Base-by-base conservation (phyloP, 1,139 yeast species). In the Tardiomyces digboiensis region DNA sequence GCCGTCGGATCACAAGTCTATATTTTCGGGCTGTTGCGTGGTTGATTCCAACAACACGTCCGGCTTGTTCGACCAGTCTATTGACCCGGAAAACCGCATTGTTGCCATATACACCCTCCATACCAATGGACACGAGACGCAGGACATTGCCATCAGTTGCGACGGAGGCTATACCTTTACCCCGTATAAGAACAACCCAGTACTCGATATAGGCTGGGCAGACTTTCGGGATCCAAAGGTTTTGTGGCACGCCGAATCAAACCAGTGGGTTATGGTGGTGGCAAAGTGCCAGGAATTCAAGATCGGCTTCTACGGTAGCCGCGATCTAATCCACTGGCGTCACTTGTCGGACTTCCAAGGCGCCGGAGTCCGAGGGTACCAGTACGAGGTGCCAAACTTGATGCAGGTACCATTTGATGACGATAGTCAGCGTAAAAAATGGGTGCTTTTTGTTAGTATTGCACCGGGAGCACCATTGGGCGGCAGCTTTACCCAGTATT, bases 151-250 rank as follows among this genome's bases (percentile, higher is more conserved):
- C 10, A 64, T 56, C 51, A 64, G 68, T 5, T 42, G 48, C 3
- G 70, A 67, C 43, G 67, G 65, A n/a, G 72, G 71, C 3, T 53
- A 54, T 44, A 54, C 62, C 12, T 67, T 63, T 50, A 49, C 51
- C 8, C 54, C 58, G 38, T 65, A 61, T 47, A 51, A 51, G 5
- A 44, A 50, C 7, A 65, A 64, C 52, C 68, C 68, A 13, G 68
- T 67, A 10, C 46, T 67, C 12, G 59, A 61, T 39, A 46, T 59
- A 37, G 55, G 58, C 45, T 46, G 58, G 12, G 46, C 62, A 2
- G 62, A 66, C 38, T 67, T 65, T 51, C 59, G 72, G 42, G 72
- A 67, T 48, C 72, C 72, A 14, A 66, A 66, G 49, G 72, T 67
- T 3, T 56, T 64, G 42, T 67, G 70, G 69, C 64, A 64, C 42